A percentile compares a stretch with the other conserved stretches of the same genome.
Evolutionary conservation across 2,329 filamentous ascomycete genomes (phyloP).

Genomic region (Diaporthe citri): DNA sequence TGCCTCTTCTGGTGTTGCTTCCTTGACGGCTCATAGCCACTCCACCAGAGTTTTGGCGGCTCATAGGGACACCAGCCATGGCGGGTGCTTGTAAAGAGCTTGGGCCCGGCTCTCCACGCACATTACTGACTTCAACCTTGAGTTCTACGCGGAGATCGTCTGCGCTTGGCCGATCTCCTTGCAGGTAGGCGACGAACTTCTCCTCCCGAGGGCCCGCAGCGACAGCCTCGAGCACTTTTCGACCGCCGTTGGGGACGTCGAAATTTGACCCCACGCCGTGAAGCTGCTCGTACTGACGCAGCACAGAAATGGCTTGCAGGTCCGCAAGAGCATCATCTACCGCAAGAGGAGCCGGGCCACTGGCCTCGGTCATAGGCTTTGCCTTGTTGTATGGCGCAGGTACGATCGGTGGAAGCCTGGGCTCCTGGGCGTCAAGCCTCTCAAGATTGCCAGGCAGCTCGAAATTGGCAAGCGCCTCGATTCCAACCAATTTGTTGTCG

Average conservation of each 20-base stretch:
- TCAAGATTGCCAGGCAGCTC: constrained; percentile 71
- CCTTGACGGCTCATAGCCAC: constrained; percentile 69
- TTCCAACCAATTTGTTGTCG: constrained; percentile 69
- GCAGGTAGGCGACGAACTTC: constrained; percentile 62
- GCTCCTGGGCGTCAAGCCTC: constrained; percentile 66
- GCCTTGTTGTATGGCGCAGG: constrained; percentile 71
- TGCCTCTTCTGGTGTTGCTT: constrained; percentile 62
- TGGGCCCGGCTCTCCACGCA: constrained; percentile 54
- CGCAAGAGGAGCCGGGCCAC: constrained; percentile 65
- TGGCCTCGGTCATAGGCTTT: constrained; percentile 67
- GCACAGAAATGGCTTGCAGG: constrained; percentile 69
- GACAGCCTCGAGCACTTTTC: constrained; percentile 68
- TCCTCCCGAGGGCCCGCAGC: constrained; percentile 61
- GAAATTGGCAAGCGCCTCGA: constrained; percentile 72
- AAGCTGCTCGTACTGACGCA: constrained; percentile 66
- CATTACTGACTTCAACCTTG: constrained; percentile 59
- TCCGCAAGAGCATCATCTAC: constrained; percentile 67
- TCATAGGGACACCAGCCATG: constrained; percentile 62
- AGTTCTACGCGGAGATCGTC: constrained; percentile 64
- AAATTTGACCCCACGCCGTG: constrained; percentile 69
- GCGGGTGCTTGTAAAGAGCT: constrained; percentile 47
- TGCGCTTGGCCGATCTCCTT: constrained; percentile 59
- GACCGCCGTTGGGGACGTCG: constrained; percentile 65
- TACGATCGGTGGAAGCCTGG: constrained; percentile 69
- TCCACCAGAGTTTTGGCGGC: constrained; percentile 68